These are phyloP conservation scores for Coemansia sp. DNA, from an alignment of 192 early-diverging fungal genomes.

Conservation along the genomic window DNA sequence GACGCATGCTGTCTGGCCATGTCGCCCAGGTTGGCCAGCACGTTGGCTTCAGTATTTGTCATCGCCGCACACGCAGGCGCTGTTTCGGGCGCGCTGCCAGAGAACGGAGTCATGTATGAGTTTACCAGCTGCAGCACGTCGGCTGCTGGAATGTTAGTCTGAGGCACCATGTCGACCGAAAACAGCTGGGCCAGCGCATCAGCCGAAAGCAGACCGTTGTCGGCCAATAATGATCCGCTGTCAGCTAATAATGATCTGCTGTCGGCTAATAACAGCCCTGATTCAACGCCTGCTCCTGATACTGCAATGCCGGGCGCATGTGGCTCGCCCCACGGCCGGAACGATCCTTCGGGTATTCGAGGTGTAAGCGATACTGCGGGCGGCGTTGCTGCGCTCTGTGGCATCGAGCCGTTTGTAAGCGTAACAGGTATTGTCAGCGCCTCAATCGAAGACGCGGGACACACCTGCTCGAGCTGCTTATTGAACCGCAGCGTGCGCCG, in stretches of 20 bases:
- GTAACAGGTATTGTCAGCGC: conserved; percentile 19
- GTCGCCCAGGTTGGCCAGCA: conserved; percentile 45
- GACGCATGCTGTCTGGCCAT: conserved; percentile 14
- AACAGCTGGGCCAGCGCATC: conserved; percentile 37
- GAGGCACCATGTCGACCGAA: conserved; percentile 49
- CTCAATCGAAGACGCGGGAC: conserved; percentile 22
- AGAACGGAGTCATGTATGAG: conserved; percentile 42
- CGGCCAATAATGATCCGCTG: not conserved
- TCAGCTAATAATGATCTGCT: not conserved
- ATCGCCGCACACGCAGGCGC: conserved; percentile 22
- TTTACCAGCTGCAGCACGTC: conserved; percentile 41
- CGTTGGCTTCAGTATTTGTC: conserved; percentile 36
- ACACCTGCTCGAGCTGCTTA: conserved; percentile 30
- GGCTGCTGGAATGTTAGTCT: conserved; percentile 19
- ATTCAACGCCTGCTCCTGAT: not conserved
- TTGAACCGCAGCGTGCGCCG: conserved; percentile 50
- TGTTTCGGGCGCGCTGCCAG: conserved; percentile 8
- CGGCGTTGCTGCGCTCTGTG: not conserved
- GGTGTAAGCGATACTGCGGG: not conserved
- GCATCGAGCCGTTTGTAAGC: not conserved
- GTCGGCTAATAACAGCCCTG: not conserved
- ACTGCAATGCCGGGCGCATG: not conserved
- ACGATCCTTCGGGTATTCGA: not conserved
- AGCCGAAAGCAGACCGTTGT: conserved; percentile 20
- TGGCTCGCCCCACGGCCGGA: not conserved